phyloP scores from a whole-genome alignment of 352 stramenopile genomes.

The Globisporangium echinulatum region DNA sequence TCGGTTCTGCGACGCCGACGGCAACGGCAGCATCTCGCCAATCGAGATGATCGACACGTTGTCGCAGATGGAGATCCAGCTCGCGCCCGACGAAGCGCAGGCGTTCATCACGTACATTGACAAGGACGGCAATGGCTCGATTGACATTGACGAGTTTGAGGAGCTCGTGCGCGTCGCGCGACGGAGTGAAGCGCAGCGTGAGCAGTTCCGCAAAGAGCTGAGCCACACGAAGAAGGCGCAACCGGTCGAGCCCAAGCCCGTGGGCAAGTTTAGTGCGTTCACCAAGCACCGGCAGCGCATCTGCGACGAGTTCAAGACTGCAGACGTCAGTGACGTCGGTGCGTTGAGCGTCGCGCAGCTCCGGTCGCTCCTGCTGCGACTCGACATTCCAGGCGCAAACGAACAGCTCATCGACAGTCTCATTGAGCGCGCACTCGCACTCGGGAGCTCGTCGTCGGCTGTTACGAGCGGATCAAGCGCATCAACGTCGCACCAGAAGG shows the following conservation, averaged over 20 bases:
- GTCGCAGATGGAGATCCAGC: conserved; percentile 80
- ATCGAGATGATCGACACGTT: conserved; percentile 81
- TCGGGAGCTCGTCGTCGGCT: conserved; percentile 5
- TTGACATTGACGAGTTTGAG: conserved; percentile 84
- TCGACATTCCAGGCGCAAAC: conserved; percentile 48
- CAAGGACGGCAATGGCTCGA: conserved; percentile 77
- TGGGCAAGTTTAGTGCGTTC: conserved; percentile 32
- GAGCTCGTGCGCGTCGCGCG: conserved; percentile 68
- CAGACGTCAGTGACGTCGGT: conserved; percentile 29
- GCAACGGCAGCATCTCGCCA: conserved; percentile 71
- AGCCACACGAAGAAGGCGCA: conserved; percentile 26
- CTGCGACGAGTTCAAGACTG: conserved; percentile 53
- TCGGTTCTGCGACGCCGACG: conserved; percentile 77
- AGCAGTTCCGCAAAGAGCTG: conserved; percentile 67
- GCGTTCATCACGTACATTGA: conserved; percentile 77
- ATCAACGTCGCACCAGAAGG: no score
- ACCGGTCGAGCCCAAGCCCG: conserved; percentile 21
- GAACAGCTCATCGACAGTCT: conserved; percentile 41
- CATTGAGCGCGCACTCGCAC: conserved; percentile 27
- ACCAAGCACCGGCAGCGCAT: conserved; percentile 54
- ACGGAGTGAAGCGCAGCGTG: conserved; percentile 60
- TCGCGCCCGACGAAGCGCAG: conserved; percentile 50
- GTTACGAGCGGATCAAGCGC: background rate
- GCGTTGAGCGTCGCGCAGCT: conserved; percentile 34
- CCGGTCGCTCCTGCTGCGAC: conserved; percentile 30